Evolutionary conservation across 2,329 filamentous ascomycete species (phyloP), one percentile per base, ranked within the genome.

Genomic region (Phyllosticta ampelicida): DNA sequence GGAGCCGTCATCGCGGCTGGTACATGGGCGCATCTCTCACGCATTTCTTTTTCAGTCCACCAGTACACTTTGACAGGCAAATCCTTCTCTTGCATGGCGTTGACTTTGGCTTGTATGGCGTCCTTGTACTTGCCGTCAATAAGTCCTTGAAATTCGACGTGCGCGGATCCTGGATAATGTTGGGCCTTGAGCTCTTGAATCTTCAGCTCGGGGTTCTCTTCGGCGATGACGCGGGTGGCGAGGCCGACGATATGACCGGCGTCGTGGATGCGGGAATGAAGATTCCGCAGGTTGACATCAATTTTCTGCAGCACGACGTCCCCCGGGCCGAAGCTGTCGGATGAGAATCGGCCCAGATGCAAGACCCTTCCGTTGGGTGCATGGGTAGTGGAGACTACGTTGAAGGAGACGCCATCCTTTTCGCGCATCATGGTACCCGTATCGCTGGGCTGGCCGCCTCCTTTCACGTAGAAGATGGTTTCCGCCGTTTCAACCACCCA

Each of bases 381-480:
- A 53, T 79, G 78, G 55, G 85, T 82, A 20, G 83, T 86, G 1
- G 79, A 72, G 2, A 70, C 71, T 9, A 88, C 82, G 19, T 74
- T 65, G 63, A 87, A 85, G 0, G 63, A 65, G 10, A n/a, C 19
- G n/a, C 48, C 13, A 8, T 8, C 26, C 30, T 51, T 51, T 1
- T 36, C 55, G 3, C 62, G 48, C 53, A 70, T 71, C 61, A 89
- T 86, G 48, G 66, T 72, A 19, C 86, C 86, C 10, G 78, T 75
- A 61, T 90, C 86, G 0, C 81, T 85, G 0, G 86, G 86, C 65
- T 90, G 86, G 8, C 86, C 86, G 60, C 86, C 86, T 19, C 86
- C 86, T 69, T 90, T 86, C 0, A 85, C 82, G 61, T 90, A 84
- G 71, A 90, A 90, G 61, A 89, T 84, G n/a, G 86, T 89, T 52